Conservation (phyloP, 768 basidiomycete genomes). For the Calocybe gangraenosa region DNA sequence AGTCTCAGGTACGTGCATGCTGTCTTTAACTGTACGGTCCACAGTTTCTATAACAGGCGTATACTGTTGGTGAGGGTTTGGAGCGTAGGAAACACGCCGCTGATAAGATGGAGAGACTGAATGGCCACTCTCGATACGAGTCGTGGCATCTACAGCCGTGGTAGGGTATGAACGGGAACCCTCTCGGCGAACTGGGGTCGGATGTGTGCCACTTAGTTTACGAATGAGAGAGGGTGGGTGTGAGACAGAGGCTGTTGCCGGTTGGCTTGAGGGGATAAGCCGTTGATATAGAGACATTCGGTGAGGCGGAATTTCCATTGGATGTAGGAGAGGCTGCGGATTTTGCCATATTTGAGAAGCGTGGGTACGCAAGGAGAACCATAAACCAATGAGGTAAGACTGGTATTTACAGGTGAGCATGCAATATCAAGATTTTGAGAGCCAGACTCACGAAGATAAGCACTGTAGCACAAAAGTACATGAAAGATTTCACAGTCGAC, state of each 20-base stretch:
- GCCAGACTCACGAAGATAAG: conserved; percentile 73
- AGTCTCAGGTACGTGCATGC: conserved; percentile 53
- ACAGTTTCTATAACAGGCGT: conserved; percentile 76
- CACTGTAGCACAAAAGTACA: conserved; percentile 93
- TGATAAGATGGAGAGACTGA: conserved; percentile 39
- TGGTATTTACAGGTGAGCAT: conserved; percentile 23
- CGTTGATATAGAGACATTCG: conserved; percentile 68
- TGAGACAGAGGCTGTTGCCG: conserved; percentile 14
- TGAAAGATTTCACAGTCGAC: conserved; percentile 88
- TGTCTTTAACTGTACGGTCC: conserved; percentile 68
- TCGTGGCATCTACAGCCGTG: not conserved
- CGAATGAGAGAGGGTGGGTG: conserved; percentile 32
- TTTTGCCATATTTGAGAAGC: conserved; percentile 99
- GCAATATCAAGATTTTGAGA: not conserved
- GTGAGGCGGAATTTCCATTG: conserved; percentile 54
- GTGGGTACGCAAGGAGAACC: conserved; percentile 98
- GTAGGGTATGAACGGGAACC: conserved; percentile 8
- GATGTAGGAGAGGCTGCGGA: conserved; percentile 76
- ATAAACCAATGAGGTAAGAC: conserved; percentile 96
- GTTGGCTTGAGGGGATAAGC: conserved; percentile 32
- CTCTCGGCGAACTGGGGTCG: conserved; percentile 23
- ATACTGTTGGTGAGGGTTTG: conserved; percentile 30
- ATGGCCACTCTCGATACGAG: conserved; percentile 6
- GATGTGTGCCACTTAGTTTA: conserved; percentile 35
- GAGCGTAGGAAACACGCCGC: conserved; percentile 56